Conservation (phyloP, 2,329 filamentous ascomycete species). For the Exophiala viscosa region DNA sequence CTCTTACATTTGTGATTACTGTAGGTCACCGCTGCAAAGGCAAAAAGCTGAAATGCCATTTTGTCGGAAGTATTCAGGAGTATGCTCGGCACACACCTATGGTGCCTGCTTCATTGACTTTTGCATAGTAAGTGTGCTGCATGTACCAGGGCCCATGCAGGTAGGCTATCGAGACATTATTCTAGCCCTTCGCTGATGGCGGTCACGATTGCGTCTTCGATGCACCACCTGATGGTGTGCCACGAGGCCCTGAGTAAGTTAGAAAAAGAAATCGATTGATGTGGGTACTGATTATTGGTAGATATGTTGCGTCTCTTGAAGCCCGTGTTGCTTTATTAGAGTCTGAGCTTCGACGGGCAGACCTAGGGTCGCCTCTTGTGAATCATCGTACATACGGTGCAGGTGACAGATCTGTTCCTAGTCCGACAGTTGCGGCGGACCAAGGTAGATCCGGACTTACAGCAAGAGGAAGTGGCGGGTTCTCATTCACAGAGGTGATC, state of each 20-base stretch:
- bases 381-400: neutral
- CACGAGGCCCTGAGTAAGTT: constrained; percentile 18
- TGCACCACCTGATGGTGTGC: constrained; percentile 20
- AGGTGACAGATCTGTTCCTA: neutral
- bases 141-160: constrained; percentile 15
- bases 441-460: neutral
- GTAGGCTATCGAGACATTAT: constrained; percentile 5
- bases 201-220: constrained; percentile 22
- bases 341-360: constrained; percentile 10
- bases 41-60: constrained; percentile 1
- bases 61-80: neutral
- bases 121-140: constrained; percentile 15
- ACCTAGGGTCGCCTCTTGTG: neutral
- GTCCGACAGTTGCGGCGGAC: neutral
- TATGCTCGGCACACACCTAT: neutral
- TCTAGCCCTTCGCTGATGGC: neutral
- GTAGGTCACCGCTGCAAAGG: constrained; percentile 1
- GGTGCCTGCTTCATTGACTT: neutral
- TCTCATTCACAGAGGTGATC: constrained; percentile 2
- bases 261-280: neutral
- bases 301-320: constrained; percentile 24
- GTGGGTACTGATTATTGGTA: neutral
- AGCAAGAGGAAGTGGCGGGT: neutral
- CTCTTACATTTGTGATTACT: no score
- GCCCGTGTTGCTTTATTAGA: constrained; percentile 19